A percentile compares a stretch with the other conserved stretches of the same genome.
Conservation (phyloP, 2,329 filamentous ascomycete species). For the Pestalotiopsis sp. region DNA sequence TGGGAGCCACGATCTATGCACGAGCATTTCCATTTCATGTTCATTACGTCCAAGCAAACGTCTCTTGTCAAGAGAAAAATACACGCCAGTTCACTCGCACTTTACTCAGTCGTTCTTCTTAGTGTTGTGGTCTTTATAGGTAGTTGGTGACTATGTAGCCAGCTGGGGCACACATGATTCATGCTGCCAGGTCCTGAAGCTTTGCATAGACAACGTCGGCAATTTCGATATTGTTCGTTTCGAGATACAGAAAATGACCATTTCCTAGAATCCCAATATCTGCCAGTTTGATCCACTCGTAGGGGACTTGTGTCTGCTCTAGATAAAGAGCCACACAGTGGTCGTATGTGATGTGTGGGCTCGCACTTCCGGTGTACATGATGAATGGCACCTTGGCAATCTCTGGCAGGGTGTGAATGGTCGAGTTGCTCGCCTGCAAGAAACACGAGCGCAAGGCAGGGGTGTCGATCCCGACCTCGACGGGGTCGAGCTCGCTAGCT, state of each 20-base stretch:
- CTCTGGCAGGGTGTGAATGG: conserved; percentile 7
- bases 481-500: conserved; percentile 2
- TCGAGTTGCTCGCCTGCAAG: conserved; percentile 7
- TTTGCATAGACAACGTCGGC: conserved; percentile 2
- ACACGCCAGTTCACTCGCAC: neutral
- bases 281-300: conserved; percentile 11
- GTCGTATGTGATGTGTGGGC: conserved; percentile 14
- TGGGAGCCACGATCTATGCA: neutral
- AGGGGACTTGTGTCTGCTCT: conserved; percentile 11
- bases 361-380: conserved; percentile 12
- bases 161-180: too few relatives aligned
- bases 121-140: neutral
- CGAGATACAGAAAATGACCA: conserved; percentile 12
- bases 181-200: neutral
- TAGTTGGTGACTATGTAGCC: neutral
- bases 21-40: too few relatives aligned
- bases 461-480: conserved; percentile 10
- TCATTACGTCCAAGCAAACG: too few relatives aligned
- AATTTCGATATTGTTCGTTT: conserved; percentile 12
- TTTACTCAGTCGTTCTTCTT: too few relatives aligned
- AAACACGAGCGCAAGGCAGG: conserved; percentile 11
- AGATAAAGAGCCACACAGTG: conserved; percentile 12
- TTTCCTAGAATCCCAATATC: conserved; percentile 12
- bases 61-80: neutral
- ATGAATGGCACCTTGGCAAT: conserved; percentile 14